A percentile compares a stretch with the other conserved stretches of the same genome.
phyloP scores from a whole-genome alignment of 1,284 basidiomycete genomes.

The Heterobasidion annosum region DNA sequence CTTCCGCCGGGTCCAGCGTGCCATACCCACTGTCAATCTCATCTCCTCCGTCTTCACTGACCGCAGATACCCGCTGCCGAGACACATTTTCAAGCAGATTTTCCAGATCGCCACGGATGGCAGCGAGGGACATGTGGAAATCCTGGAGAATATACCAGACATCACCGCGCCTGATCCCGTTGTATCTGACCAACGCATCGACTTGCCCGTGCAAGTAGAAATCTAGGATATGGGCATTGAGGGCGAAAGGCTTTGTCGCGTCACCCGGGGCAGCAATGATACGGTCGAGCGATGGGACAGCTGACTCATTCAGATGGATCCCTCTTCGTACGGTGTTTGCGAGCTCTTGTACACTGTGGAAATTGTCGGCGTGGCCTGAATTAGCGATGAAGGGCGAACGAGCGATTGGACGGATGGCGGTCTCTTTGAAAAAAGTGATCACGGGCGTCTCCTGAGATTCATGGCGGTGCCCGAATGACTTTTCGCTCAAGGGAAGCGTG shows the following conservation, averaged over 20 bases:
- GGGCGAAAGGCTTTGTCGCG: slow-evolving; percentile 20
- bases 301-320: slow-evolving; percentile 44
- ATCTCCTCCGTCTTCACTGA: slow-evolving; percentile 13
- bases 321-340: slow-evolving; percentile 40
- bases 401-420: slow-evolving; percentile 25
- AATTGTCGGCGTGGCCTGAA: slow-evolving; percentile 52
- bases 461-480: slow-evolving; percentile 12
- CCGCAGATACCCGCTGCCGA: slow-evolving; percentile 16
- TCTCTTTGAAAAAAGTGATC: slow-evolving; percentile 24
- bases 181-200: slow-evolving; percentile 35
- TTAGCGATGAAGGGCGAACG: slow-evolving; percentile 55
- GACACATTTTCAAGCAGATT: not conserved
- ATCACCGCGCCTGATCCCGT: slow-evolving; percentile 41
- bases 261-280: slow-evolving; percentile 21
- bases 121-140: not conserved
- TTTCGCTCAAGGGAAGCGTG: slow-evolving; percentile 37
- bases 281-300: slow-evolving; percentile 44
- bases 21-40: slow-evolving; percentile 27
- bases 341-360: slow-evolving; percentile 40
- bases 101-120: not conserved
- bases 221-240: slow-evolving; percentile 61
- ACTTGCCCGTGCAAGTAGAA: slow-evolving; percentile 60
- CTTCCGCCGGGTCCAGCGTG: slow-evolving; percentile 19
- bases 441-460: slow-evolving; percentile 15
- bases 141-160: not conserved